phyloP scores from a whole-genome alignment of 2,329 filamentous ascomycete genomes.

The Beauveria varroae region DNA sequence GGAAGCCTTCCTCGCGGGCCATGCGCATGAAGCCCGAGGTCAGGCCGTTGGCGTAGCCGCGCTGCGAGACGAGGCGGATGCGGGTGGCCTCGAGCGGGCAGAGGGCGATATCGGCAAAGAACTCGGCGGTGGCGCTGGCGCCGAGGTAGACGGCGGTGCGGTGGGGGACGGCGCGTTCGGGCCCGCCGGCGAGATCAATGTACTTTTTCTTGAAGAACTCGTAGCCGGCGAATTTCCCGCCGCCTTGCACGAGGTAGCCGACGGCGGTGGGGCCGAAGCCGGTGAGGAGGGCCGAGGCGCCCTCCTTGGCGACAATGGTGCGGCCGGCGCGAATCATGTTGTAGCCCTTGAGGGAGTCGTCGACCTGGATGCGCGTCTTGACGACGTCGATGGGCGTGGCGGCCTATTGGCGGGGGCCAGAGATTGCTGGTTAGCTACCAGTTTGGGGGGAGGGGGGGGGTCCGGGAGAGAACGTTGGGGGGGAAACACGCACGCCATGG shows the following conservation, averaged over 20 bases:
- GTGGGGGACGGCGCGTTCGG: slow-evolving; percentile 34
- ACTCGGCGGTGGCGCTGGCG: slow-evolving; percentile 60
- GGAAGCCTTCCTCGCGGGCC: slow-evolving; percentile 64
- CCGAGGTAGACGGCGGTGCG: slow-evolving; percentile 62
- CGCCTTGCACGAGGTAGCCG: slow-evolving; percentile 84
- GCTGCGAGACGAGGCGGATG: slow-evolving; percentile 73
- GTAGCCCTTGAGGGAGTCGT: slow-evolving; percentile 75
- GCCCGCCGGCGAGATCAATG: slow-evolving; percentile 59
- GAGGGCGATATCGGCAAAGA: slow-evolving; percentile 72
- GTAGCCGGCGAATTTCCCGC: slow-evolving; percentile 87
- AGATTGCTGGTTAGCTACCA: not conserved
- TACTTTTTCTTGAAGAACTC: slow-evolving; percentile 90
- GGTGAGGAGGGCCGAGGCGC: slow-evolving; percentile 70
- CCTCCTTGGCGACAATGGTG: slow-evolving; percentile 72
- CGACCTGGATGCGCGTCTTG: slow-evolving; percentile 88
- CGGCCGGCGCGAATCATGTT: slow-evolving; percentile 74
- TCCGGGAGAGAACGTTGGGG: not conserved
- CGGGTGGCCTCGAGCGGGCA: slow-evolving; percentile 83
- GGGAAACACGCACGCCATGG: slow-evolving; percentile 35
- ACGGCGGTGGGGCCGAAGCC: slow-evolving; percentile 80
- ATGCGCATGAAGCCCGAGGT: slow-evolving; percentile 68
- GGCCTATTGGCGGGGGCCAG: slow-evolving; percentile 27
- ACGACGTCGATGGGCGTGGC: slow-evolving; percentile 59
- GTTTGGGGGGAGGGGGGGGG: not conserved
- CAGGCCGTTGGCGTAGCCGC: slow-evolving; percentile 67